phyloP scores from a whole-genome alignment of 2,329 filamentous ascomycete species.

The Cladosporium austrohemisphaericum region DNA sequence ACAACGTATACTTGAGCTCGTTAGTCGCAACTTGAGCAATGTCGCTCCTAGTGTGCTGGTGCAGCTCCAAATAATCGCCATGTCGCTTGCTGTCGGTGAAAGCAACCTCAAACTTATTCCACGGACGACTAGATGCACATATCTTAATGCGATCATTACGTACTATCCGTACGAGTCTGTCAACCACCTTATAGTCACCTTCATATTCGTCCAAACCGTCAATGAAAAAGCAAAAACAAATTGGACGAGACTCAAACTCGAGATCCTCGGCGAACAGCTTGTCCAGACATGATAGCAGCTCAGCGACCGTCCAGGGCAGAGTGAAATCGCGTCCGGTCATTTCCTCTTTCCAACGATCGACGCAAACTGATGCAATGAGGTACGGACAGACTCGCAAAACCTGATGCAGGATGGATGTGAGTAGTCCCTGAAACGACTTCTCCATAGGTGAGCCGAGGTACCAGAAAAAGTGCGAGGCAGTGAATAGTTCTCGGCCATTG shows the following conservation, averaged over 20 bases:
- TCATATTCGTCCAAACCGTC: not conserved
- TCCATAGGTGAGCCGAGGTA: not conserved
- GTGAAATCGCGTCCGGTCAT: not conserved
- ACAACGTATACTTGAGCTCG: not conserved
- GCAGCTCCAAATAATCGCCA: not conserved
- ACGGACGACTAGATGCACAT: conserved; percentile 1
- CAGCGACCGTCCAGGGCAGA: not conserved
- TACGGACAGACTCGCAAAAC: not conserved
- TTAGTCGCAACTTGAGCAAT: not conserved
- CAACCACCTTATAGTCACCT: not conserved
- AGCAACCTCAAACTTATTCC: not conserved
- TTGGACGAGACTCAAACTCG: not conserved
- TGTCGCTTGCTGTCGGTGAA: not conserved
- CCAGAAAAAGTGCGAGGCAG: conserved; percentile 1
- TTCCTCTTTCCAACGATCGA: not conserved
- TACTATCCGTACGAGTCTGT: not conserved
- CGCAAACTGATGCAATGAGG: not conserved
- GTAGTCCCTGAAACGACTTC: not conserved
- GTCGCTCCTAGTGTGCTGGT: not conserved
- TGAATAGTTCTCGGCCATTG: not conserved
- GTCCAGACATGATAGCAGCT: not conserved
- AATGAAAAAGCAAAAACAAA: conserved; percentile 1
- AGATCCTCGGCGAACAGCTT: not conserved
- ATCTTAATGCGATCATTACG: not conserved
- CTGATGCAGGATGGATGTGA: not conserved